Conservation (phyloP, 2,329 filamentous ascomycete genomes). For the Penicillium brevicompactum region DNA sequence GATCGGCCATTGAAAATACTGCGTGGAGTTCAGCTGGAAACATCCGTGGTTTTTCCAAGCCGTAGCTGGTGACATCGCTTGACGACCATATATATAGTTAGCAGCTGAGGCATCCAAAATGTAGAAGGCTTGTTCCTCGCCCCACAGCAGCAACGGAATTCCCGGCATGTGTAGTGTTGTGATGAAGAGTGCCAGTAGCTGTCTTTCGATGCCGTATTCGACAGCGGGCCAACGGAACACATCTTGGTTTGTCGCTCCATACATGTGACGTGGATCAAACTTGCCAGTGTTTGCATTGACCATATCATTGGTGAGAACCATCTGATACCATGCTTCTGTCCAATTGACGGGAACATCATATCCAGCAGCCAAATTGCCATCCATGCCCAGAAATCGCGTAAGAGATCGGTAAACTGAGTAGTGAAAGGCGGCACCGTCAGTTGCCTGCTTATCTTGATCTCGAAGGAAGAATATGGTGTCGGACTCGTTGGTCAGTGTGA, state of each 20-base stretch:
- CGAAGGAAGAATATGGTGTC: conserved; percentile 55
- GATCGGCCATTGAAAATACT: conserved; percentile 62
- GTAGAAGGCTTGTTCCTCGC: conserved; percentile 68
- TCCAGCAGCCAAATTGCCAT: conserved; percentile 57
- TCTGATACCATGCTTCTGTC: conserved; percentile 58
- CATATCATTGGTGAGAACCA: conserved; percentile 62
- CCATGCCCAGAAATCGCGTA: conserved; percentile 62
- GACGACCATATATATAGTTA: conserved; percentile 68
- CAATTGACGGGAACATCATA: conserved; percentile 59
- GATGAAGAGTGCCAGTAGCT: conserved; percentile 61
- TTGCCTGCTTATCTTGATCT: conserved; percentile 53
- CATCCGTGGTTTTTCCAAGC: conserved; percentile 69
- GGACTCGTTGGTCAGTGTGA: conserved; percentile 50
- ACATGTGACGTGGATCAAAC: conserved; percentile 67
- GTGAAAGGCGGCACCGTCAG: conserved; percentile 65
- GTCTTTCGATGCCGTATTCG: conserved; percentile 58
- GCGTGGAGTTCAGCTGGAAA: conserved; percentile 58
- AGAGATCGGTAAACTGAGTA: conserved; percentile 66
- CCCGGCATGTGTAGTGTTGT: conserved; percentile 63
- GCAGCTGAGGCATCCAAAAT: conserved; percentile 64
- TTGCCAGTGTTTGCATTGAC: conserved; percentile 62
- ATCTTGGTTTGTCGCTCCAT: conserved; percentile 66
- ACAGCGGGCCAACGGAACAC: conserved; percentile 66
- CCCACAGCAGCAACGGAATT: conserved; percentile 63
- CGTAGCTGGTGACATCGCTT: conserved; percentile 62